A percentile compares a stretch with the other conserved stretches of the same genome.
Conservation (phyloP, 2,329 filamentous ascomycete species). For the Aspergillus persii region DNA sequence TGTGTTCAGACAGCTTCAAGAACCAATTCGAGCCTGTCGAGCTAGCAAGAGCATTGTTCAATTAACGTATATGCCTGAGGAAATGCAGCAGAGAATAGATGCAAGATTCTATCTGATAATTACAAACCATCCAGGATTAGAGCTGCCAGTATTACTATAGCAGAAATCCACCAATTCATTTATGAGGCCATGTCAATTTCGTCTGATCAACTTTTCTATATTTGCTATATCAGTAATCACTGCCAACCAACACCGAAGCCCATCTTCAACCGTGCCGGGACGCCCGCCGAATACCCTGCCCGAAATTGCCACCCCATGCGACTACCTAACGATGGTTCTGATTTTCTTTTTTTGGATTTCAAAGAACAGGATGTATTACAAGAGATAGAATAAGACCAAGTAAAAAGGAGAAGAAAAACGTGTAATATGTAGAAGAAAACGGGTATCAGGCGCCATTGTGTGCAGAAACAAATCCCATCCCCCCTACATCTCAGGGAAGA, state of each 20-base stretch:
- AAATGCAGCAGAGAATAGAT: slow-evolving; percentile 4
- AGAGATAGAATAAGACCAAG: background rate
- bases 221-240: background rate
- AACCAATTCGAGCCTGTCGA: too few species aligned
- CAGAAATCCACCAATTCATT: slow-evolving; percentile 29
- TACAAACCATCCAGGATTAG: slow-evolving; percentile 24
- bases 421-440: background rate
- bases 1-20: too few species aligned
- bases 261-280: background rate
- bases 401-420: background rate
- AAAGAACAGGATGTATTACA: background rate
- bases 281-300: background rate
- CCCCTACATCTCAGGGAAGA: slow-evolving; percentile 45
- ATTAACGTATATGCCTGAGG: too few species aligned
- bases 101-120: slow-evolving; percentile 19
- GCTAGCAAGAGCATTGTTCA: too few species aligned
- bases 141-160: slow-evolving; percentile 31
- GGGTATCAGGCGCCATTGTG: slow-evolving; percentile 21
- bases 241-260: background rate
- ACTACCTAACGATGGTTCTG: background rate
- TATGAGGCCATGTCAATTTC: slow-evolving; percentile 17
- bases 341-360: background rate
- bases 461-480: slow-evolving; percentile 8
- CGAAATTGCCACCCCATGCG: background rate
- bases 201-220: background rate